Conservation (phyloP, 176 grass and related monocot species). For the Oryza meridionalis region DNA sequence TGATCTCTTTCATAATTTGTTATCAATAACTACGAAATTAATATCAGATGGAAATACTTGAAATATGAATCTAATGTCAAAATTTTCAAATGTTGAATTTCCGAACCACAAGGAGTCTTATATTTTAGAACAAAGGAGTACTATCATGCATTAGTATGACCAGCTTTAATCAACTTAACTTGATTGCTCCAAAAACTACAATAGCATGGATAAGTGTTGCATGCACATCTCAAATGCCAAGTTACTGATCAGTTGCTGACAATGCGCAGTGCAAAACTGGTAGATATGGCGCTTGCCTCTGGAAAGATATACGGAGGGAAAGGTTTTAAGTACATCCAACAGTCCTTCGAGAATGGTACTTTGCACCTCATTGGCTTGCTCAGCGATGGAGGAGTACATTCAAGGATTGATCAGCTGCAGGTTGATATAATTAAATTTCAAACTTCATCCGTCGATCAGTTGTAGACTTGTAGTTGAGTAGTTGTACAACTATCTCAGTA, state of each 20-base stretch:
- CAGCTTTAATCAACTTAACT: not conserved
- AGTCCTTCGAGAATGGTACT: slow-evolving; percentile 72
- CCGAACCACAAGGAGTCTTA: no score
- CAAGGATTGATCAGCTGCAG: slow-evolving; percentile 89
- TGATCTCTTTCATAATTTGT: no score
- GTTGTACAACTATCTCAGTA: not conserved
- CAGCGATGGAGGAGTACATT: slow-evolving; percentile 94
- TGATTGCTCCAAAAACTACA: not conserved
- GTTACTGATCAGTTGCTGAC: not conserved
- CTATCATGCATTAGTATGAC: not conserved
- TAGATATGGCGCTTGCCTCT: slow-evolving; percentile 69
- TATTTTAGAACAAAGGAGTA: no score
- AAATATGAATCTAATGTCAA: no score
- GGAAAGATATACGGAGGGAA: slow-evolving; percentile 88
- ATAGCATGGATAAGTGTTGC: not conserved
- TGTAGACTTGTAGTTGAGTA: not conserved
- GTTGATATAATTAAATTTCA: slow-evolving; percentile 19
- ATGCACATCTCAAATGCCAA: not conserved
- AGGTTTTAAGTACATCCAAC: slow-evolving; percentile 85
- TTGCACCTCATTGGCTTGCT: slow-evolving; percentile 91
- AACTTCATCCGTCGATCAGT: not conserved
- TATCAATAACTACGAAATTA: no score
- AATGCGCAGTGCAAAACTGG: slow-evolving; percentile 73
- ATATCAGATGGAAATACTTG: no score
- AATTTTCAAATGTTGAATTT: no score